Percentiles rank a stretch among this genome's conserved stretches.
These are phyloP conservation scores for Pseudofabraea citricarpa DNA, from an alignment of 2,329 filamentous ascomycete species.

Conservation along the genomic window DNA sequence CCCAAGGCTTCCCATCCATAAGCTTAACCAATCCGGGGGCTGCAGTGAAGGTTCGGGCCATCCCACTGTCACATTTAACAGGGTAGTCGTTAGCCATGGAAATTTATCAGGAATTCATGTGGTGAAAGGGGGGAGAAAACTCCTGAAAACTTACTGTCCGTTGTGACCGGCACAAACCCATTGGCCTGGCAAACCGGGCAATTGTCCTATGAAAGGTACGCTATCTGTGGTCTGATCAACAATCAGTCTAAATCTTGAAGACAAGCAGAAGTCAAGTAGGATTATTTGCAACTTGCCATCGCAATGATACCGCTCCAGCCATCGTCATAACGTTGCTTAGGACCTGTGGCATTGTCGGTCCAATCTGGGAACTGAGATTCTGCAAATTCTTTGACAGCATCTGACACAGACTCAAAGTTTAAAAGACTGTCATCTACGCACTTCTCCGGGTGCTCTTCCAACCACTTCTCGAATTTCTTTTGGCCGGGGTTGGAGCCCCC, in stretches of 20 bases:
- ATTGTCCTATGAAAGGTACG: constrained; percentile 12
- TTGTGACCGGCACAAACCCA: constrained; percentile 15
- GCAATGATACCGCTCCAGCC: constrained; percentile 24
- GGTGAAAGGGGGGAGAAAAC: background rate
- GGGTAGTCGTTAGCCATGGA: background rate
- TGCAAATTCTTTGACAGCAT: constrained; percentile 22
- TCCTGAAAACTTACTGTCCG: constrained; percentile 8
- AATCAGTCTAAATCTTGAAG: constrained; percentile 10
- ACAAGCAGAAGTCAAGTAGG: background rate
- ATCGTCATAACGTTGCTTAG: constrained; percentile 26
- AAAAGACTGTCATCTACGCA: constrained; percentile 26
- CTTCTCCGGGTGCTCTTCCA: constrained; percentile 24
- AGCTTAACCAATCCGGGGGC: constrained; percentile 13
- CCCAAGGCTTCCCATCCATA: constrained; percentile 13
- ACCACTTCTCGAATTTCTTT: constrained; percentile 24
- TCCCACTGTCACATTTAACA: constrained; percentile 5
- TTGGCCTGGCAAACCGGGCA: constrained; percentile 11
- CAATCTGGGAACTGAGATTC: constrained; percentile 23
- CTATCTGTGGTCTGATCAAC: constrained; percentile 9
- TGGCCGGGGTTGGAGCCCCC: constrained; percentile 29
- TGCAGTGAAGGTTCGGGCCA: constrained; percentile 15
- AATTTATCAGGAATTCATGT: background rate
- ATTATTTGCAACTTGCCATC: background rate
- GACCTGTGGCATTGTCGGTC: constrained; percentile 20
- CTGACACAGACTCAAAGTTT: constrained; percentile 21